A percentile compares a stretch with the other conserved stretches of the same genome.
phyloP scores from a whole-genome alignment of 2,329 filamentous ascomycete species.

The Fusarium sacchari region DNA sequence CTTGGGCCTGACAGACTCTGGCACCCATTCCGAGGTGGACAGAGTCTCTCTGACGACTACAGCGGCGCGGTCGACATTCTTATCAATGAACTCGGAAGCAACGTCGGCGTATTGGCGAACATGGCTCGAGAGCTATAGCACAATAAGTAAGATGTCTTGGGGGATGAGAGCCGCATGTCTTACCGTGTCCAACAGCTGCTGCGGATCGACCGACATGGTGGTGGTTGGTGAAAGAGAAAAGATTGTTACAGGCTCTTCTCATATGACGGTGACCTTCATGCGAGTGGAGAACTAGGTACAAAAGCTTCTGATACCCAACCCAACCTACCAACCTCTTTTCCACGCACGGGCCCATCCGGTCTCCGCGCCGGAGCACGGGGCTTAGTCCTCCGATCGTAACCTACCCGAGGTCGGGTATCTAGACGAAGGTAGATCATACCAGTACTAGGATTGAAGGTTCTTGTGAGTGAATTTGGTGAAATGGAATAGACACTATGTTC shows the following conservation, averaged over 20 bases:
- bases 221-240: conserved; percentile 35
- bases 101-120: conserved; percentile 76
- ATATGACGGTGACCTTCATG: conserved; percentile 46
- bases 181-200: conserved; percentile 81
- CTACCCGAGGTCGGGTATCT: conserved; percentile 28
- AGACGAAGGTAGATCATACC: conserved; percentile 13
- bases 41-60: conserved; percentile 75
- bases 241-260: conserved; percentile 38
- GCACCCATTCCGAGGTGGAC: conserved; percentile 76
- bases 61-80: conserved; percentile 81
- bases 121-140: conserved; percentile 66
- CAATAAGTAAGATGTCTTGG: conserved; percentile 13
- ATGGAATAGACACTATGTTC: not conserved
- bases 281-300: conserved; percentile 38
- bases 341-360: conserved; percentile 38
- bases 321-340: conserved; percentile 36
- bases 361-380: conserved; percentile 36
- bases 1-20: conserved; percentile 70
- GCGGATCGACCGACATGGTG: conserved; percentile 81
- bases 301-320: conserved; percentile 41
- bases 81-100: conserved; percentile 83
- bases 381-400: conserved; percentile 17
- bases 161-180: conserved; percentile 46
- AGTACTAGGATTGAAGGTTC: not conserved
- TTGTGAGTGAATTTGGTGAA: not conserved